Evolutionary conservation across 192 early-diverging fungal genomes (phyloP), one percentile per base, ranked within the genome.

Genomic region (Pilobolus umbonatus): DNA sequence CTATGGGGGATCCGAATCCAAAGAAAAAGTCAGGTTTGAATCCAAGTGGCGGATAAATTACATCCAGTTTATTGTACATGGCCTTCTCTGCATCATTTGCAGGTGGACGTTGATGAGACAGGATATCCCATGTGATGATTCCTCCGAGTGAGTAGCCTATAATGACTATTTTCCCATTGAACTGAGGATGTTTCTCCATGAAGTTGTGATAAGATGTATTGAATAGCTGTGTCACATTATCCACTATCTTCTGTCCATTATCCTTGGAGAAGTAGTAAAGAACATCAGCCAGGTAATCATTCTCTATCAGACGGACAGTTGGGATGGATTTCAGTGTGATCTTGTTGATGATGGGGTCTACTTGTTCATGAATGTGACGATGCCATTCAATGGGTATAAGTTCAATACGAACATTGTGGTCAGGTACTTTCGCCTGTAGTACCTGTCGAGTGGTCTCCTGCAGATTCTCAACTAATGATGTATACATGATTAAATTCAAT

Each of bases 81-180:
- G 19, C 43, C 34, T 35, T 55, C 9, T 55, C 45, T 36, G 34
- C 43, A 24, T 62, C 53, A n/a, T 40, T 55, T 21, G 24, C 4
- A 3, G 53, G 58, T 52, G 26, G 14, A 2, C 71, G 56, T 51
- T 73, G 71, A 44, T 73, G 50, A 31, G 76, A 73, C 24, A 89
- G 49, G 34, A 89, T 84, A 66, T 89, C 87, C 58, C 75, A 89
- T 51, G 78, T 80, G 30, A 85, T 76, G 1, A 89, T 64, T 7
- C 87, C 87, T 21, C 87, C 87, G 25, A 89, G 53, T 11, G 87
- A 89, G 34, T 87, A 79, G 6, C 83, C 85, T 30, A 85, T 73
- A 6, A 89, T 65, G 22, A 67, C 70, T 30, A 87, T 67, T 21
- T 77, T 70, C 5, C 87, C 87, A 38, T 70, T 68, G 55, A 89